A percentile compares a stretch with the other conserved stretches of the same genome.
Evolutionary conservation across 2,329 filamentous ascomycete species (phyloP).

Genomic region (Alternaria alternata): DNA sequence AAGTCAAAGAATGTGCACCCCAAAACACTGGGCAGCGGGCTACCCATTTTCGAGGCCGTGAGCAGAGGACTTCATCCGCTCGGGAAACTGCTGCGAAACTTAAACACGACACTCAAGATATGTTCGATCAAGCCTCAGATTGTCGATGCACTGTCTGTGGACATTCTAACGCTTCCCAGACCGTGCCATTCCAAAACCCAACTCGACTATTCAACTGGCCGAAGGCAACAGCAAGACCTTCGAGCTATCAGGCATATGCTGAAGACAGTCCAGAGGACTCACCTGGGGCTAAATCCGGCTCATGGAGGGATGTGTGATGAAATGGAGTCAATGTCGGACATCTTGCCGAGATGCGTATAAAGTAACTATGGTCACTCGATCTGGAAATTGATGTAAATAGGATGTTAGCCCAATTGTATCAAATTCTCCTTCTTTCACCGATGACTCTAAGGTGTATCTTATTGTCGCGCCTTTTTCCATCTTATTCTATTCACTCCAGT

Average conservation of each 20-base stretch:
- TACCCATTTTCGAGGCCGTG: background rate
- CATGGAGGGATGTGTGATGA: slow-evolving; percentile 1
- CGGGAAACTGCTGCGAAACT: background rate
- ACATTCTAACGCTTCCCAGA: background rate
- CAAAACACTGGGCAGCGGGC: background rate
- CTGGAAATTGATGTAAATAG: background rate
- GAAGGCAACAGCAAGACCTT: background rate
- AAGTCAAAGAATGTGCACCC: background rate
- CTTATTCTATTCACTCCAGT: background rate
- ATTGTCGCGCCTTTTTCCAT: background rate
- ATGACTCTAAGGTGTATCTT: no score
- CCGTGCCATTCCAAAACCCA: background rate
- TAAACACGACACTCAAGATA: background rate
- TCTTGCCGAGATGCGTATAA: background rate
- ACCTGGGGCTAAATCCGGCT: background rate
- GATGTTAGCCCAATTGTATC: background rate
- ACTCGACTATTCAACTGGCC: background rate
- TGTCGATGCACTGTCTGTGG: background rate
- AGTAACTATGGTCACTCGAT: background rate
- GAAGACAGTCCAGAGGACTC: slow-evolving; percentile 3
- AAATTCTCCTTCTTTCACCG: no score
- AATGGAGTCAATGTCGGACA: rapidly evolving
- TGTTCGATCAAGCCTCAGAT: background rate
- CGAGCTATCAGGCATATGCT: background rate
- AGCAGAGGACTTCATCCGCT: background rate